A percentile compares a stretch with the other conserved stretches of the same genome.
phyloP scores from a whole-genome alignment of 208 protist genomes.

The Acanthamoeba healyi region DNA sequence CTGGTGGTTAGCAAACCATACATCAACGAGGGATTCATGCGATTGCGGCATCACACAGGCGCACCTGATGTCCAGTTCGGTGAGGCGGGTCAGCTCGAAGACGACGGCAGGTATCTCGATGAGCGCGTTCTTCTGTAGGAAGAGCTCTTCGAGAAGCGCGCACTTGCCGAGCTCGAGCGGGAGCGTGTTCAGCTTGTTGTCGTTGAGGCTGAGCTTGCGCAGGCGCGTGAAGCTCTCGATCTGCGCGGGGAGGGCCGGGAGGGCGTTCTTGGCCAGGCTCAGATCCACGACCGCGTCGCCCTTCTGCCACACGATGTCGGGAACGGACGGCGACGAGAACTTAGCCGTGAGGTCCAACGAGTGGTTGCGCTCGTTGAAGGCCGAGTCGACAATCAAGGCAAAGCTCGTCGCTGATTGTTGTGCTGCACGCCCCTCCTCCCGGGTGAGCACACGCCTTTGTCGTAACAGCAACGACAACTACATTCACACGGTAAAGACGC shows the following conservation, averaged over 20 bases:
- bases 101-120: background rate
- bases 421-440: background rate
- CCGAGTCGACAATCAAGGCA: background rate
- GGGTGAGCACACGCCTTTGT: no score
- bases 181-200: conserved; percentile 7
- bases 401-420: background rate
- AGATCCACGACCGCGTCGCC: background rate
- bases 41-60: background rate
- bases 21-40: background rate
- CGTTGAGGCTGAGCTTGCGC: background rate
- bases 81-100: background rate
- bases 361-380: background rate
- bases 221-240: background rate
- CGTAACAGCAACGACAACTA: no score
- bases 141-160: background rate
- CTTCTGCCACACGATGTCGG: background rate
- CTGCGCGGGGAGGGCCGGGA: background rate
- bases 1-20: background rate
- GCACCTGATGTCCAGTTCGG: conserved; percentile 17
- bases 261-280: background rate
- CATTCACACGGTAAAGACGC: no score
- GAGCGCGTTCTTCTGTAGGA: background rate
- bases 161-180: background rate
- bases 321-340: background rate
- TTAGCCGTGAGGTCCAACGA: conserved; percentile 4